Evolutionary conservation across 1,284 basidiomycete species (phyloP).

Genomic region (Neolentinus lepideus): DNA sequence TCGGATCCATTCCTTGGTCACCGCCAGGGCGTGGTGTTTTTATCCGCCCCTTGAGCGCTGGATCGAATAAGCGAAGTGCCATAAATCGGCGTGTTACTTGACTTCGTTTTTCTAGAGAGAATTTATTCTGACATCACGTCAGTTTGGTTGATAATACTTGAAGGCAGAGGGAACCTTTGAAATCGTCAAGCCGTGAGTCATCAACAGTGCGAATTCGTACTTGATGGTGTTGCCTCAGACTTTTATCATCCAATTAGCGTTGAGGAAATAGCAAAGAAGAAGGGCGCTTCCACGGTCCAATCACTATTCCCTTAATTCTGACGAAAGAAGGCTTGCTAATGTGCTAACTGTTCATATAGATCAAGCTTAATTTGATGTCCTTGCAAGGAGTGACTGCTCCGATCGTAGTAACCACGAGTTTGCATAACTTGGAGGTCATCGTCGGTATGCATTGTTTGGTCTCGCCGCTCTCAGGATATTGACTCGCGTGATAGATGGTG

Average conservation of each 20-base stretch:
- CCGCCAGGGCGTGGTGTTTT: constrained; percentile 32
- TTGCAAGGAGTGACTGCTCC: constrained; percentile 37
- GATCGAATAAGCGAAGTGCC: constrained; percentile 17
- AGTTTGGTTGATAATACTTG: too few relatives aligned
- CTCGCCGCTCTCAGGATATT: too few relatives aligned
- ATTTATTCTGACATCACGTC: too few relatives aligned
- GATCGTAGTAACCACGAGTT: constrained; percentile 43
- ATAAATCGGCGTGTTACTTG: constrained; percentile 12
- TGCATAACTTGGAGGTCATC: constrained; percentile 42
- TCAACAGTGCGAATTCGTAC: too few relatives aligned
- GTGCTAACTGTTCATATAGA: too few relatives aligned
- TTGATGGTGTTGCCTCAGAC: too few relatives aligned
- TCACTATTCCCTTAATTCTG: constrained; percentile 45
- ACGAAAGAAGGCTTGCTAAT: constrained; percentile 27
- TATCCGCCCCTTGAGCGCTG: constrained; percentile 22
- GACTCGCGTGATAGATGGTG: constrained; percentile 25
- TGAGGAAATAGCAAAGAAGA: constrained; percentile 45
- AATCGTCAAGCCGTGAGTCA: too few relatives aligned
- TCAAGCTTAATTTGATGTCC: too few relatives aligned
- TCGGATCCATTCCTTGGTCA: constrained; percentile 32
- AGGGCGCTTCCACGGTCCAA: constrained; percentile 48
- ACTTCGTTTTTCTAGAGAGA: too few relatives aligned
- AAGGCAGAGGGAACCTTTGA: too few relatives aligned
- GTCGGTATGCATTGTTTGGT: constrained; percentile 25
- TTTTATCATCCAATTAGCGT: constrained; percentile 25